These are phyloP conservation scores for Naganishia cerealis DNA, from an alignment of 1,284 basidiomycete genomes.

Conservation along the genomic window DNA sequence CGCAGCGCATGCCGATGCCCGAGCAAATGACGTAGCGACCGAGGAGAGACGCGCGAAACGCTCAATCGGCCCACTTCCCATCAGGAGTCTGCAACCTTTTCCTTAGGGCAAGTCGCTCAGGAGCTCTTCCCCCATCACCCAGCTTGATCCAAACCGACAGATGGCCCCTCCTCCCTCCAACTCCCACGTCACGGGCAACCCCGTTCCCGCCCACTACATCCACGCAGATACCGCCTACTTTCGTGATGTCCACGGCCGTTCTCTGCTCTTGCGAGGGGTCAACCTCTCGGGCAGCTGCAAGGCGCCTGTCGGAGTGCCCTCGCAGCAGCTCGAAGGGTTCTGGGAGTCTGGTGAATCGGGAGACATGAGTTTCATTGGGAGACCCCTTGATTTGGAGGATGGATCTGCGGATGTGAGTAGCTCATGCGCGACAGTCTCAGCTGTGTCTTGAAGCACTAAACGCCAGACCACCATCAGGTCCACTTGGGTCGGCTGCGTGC, in stretches of 20 bases:
- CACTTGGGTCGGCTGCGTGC: constrained; percentile 80
- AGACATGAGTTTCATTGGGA: constrained; percentile 66
- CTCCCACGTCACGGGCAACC: constrained; percentile 69
- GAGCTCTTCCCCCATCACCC: no score
- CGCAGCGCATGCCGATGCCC: no score
- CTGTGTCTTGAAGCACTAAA: background rate
- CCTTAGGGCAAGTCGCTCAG: no score
- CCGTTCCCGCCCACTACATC: constrained; percentile 59
- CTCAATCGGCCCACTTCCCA: no score
- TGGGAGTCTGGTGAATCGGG: constrained; percentile 83
- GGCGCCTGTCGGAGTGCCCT: constrained; percentile 70
- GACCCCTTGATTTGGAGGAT: constrained; percentile 69
- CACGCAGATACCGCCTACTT: constrained; percentile 67
- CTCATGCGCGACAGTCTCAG: background rate
- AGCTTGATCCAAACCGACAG: background rate
- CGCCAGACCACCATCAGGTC: constrained; percentile 58
- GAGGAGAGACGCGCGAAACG: no score
- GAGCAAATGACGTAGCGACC: no score
- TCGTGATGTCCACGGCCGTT: constrained; percentile 78
- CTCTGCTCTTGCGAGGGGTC: constrained; percentile 82
- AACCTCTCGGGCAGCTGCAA: constrained; percentile 89
- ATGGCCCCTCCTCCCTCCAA: constrained; percentile 49
- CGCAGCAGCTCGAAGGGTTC: constrained; percentile 71
- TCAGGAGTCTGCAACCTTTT: no score
- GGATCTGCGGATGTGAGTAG: constrained; percentile 51